Base-by-base conservation (phyloP, 2,329 filamentous ascomycete genomes). In the Acrocalymma vagum region DNA sequence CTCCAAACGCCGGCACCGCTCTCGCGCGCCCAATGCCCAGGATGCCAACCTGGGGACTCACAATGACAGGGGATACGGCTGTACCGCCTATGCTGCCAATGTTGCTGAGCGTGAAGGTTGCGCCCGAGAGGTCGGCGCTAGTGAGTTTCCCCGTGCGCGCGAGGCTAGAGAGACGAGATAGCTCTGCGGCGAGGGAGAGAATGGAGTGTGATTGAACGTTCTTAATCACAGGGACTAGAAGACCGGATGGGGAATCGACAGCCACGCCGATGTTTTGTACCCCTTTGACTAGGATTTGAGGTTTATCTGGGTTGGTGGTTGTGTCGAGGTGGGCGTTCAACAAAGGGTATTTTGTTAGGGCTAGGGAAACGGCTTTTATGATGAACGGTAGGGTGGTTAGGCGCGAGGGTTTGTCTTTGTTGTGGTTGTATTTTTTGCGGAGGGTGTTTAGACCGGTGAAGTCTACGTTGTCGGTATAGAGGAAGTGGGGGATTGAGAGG, bases 201-300 rank as follows among this genome's bases (percentile, higher is more conserved):
- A 99, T 86, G 62, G 85, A 94, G 53, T 86, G 84, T 14, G 78
- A 77, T 46, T 86, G 86, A 28, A 96, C 90, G 65, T 95, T 85
- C 65, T 86, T 90, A 67, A 99, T 83, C 29, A 97, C 94, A 1
- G 94, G 94, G 3, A 99, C 94, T 7, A 99, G 74, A 1, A 99
- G 83, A 3, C 94, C 94, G 6, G 79, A 78, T 0, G 93, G 90
- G 1, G 93, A 95, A 71, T 99, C 94, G 81, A 99, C 94, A 42
- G 94, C 94, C 22, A 99, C 80, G 46, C 94, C 94, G 48, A 99
- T 93, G 72, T 99, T 95, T 78, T 99, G 94, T 62, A 88, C 85
- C 37, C 83, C 82, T 41, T 92, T 88, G 75, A 90, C 83, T 40
- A 92, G 76, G 3, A 99, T 78, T 22, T 81, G 80, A 0, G 93